Evolutionary conservation across 352 stramenopile species (phyloP), one percentile per base, ranked within the genome.

Genomic region (Phytophthora multivora): DNA sequence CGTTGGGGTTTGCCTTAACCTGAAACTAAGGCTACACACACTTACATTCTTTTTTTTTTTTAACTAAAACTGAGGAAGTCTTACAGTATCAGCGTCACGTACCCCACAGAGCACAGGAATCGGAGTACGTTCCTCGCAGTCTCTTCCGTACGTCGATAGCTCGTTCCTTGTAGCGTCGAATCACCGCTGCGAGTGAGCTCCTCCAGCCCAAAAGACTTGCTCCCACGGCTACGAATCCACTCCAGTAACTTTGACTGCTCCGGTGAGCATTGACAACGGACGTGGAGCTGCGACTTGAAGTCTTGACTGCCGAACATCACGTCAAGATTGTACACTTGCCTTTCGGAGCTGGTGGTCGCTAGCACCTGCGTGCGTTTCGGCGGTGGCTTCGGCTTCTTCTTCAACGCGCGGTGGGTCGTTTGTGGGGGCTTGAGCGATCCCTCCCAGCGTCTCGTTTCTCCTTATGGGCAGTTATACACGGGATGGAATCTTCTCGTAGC

Each of bases 221-320:
- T 31, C 25, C 46, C 61, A 33, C 53, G 49, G 6, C 18, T 21
- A 13, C 79, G 80, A 1, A 90, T 51, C 80, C 80, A 91, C 31
- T 91, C 77, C 7, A 91, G 30, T 51, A 90, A 28, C 15, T 38
- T 72, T 0, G 69, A 56, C 42, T 91, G 80, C 12, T 77, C 51
- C 23, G 46, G 16, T 23, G 70, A 80, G 53, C 80, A 91, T 13
- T 68, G 67, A 28, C 89, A 90, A 49, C 75, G 72, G 10, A 84
- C 70, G 36, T 78, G 71, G 26, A 88, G 9, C 7, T 73, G 63
- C 15, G 76, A 71, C 6, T 45, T 41, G 15, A 66, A 64, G 13
- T 48, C 51, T 7, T 48, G 36, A 21, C 71, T 78, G 2, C 73
- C 71, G 28, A 81, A 77, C 2, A 54, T 42, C 5, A 77, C 49